Base-by-base conservation (phyloP, 1,139 yeast genomes). In the Lodderomyces margitis region DNA sequence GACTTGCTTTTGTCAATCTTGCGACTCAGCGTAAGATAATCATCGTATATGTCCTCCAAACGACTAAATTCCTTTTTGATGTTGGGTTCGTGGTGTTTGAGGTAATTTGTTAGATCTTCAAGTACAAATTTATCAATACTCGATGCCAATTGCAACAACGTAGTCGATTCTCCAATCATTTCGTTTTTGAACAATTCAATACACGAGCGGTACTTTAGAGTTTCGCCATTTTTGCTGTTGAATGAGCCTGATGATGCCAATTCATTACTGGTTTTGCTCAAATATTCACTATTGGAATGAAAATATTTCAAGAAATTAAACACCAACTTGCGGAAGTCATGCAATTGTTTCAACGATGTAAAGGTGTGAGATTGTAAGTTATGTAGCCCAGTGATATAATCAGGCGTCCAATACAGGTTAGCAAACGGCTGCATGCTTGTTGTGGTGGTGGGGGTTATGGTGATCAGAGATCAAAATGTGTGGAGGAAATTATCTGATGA, bases 251-350 rank as follows among this genome's bases (percentile, higher is more conserved):
- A 17, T 52, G 61, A 52, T 34, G 49, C 56, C 15, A 62, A 47
- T 4, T 59, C 62, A 23, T 53, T 55, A 25, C 63, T 58, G 30
- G 65, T 50, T 43, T 57, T 57, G 35, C 56, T 56, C 39, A 70
- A 54, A 39, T 49, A 58, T 44, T 64, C 73, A 38, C 75, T 62
- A 47, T 67, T 70, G 37, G 66, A 55, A 46, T 66, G 64, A 51
- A 55, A 62, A 51, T 66, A 66, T 45, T 59, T 66, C 64, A 71
- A 64, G 46, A 66, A 66, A 42, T 54, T 60, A 48, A 68, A 65
- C 34, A 70, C 69, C 48, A 72, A 58, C 42, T 59, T 64, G 20
- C 75, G 58, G 20, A 71, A 58, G 36, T 71, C 76, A 47, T 72
- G 77, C 8, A 70, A 53, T 52, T 72, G 78, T 21, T 55, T 54